These are phyloP conservation scores for Xylaria bambusicola DNA, from an alignment of 495 filamentous ascomycete genomes.

Conservation along the genomic window DNA sequence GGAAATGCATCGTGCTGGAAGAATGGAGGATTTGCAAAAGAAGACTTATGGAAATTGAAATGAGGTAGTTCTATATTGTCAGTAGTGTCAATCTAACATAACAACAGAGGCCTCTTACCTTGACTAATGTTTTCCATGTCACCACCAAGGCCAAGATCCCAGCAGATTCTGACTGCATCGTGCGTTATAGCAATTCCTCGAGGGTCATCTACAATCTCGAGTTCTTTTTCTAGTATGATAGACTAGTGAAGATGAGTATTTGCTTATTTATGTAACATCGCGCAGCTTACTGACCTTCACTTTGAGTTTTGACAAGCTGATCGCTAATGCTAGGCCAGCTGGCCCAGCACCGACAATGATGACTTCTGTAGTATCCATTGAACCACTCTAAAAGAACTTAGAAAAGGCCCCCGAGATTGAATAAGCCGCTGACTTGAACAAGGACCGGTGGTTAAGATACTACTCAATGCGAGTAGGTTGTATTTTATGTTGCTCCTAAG, in stretches of 20 bases:
- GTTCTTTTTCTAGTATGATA: constrained; percentile 46
- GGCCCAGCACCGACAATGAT: constrained; percentile 44
- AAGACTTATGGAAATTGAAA: constrained; percentile 29
- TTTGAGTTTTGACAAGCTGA: constrained; percentile 36
- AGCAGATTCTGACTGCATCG: constrained; percentile 51
- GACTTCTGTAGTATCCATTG: constrained; percentile 34
- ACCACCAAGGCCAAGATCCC: constrained; percentile 47
- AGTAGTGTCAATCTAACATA: neutral
- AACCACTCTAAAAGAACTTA: no score
- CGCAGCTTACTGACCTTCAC: constrained; percentile 26
- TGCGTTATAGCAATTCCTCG: constrained; percentile 54
- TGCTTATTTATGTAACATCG: neutral
- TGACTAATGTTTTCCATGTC: constrained; percentile 39
- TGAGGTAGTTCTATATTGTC: constrained; percentile 31
- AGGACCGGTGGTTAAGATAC: neutral
- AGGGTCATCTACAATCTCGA: constrained; percentile 50
- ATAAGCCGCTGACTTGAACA: no score
- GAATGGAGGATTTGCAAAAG: constrained; percentile 24
- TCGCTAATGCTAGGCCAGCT: constrained; percentile 35
- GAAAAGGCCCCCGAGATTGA: no score
- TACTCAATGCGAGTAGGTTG: neutral
- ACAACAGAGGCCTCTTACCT: constrained; percentile 13
- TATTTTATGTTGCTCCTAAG: neutral
- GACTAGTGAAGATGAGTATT: constrained; percentile 18
- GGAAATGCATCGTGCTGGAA: neutral